Percentiles rank a stretch among this genome's conserved stretches.
Evolutionary conservation across 257 asterid genomes (phyloP).

Genomic region (Petunia secreta): DNA sequence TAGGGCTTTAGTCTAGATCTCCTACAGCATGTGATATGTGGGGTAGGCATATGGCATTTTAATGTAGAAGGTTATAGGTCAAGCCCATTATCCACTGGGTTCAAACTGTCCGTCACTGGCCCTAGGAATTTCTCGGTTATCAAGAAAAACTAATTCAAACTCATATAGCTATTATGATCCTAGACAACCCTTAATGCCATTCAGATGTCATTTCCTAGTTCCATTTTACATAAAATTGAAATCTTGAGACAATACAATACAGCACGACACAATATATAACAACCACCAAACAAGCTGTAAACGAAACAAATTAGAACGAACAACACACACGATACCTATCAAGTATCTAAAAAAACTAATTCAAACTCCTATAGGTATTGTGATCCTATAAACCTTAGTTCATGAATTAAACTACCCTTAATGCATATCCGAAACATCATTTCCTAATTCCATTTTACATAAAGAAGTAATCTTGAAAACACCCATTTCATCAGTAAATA

Average conservation of each 20-base stretch:
- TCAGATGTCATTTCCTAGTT: not conserved
- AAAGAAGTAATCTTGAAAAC: not conserved
- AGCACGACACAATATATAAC: too few species aligned
- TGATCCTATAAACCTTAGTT: not conserved
- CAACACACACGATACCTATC: slow-evolving; percentile 41
- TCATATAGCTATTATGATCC: not conserved
- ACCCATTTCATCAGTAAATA: not conserved
- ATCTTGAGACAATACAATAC: not conserved
- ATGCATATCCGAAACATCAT: not conserved
- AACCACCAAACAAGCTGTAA: not conserved
- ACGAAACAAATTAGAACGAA: not conserved
- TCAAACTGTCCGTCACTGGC: too few species aligned
- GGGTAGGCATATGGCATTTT: too few species aligned
- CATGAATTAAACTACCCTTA: not conserved
- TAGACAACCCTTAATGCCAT: not conserved
- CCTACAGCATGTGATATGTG: too few species aligned
- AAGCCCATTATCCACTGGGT: too few species aligned
- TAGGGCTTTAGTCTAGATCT: too few species aligned
- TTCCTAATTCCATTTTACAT: too few species aligned
- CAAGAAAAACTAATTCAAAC: not conserved
- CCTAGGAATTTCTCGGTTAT: too few species aligned
- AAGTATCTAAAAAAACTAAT: not conserved
- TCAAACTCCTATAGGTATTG: not conserved
- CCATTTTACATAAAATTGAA: too few species aligned
- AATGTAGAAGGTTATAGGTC: too few species aligned